Conservation (phyloP, 768 basidiomycete genomes). For the Lactarius deliciosus region DNA sequence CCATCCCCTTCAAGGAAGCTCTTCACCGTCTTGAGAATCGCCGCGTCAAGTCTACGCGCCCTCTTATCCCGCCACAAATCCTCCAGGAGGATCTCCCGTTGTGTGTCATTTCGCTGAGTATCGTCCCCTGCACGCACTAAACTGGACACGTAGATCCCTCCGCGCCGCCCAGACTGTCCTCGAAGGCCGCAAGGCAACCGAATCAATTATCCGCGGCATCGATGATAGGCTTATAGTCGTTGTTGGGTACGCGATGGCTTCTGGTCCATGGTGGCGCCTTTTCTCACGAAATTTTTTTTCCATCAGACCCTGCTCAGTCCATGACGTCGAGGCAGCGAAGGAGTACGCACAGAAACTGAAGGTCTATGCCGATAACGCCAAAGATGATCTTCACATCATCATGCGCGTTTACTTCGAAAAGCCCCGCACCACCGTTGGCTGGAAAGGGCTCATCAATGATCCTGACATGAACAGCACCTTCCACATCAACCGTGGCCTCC, state of each 20-base stretch:
- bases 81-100: constrained; percentile 91
- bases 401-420: constrained; percentile 99
- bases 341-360: constrained; percentile 83
- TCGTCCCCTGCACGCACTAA: constrained; percentile 29
- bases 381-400: constrained; percentile 87
- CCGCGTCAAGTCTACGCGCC: constrained; percentile 82
- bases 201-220: constrained; percentile 76
- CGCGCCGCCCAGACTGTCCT: constrained; percentile 85
- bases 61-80: constrained; percentile 92
- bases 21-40: constrained; percentile 81
- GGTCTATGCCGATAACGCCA: constrained; percentile 74
- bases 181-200: constrained; percentile 75
- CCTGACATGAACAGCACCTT: constrained; percentile 91
- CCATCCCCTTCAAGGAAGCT: constrained; percentile 77
- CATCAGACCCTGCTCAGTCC: constrained; percentile 87
- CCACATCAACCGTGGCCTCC: constrained; percentile 95
- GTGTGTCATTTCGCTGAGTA: constrained; percentile 43
- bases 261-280: background rate
- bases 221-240: constrained; percentile 94
- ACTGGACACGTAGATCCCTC: constrained; percentile 52
- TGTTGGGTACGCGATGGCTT: constrained; percentile 60
- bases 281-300: constrained; percentile 1
- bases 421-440: constrained; percentile 92
- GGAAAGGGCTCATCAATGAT: constrained; percentile 99
- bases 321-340: constrained; percentile 80